These are phyloP conservation scores for Orychophragmus violaceus DNA, from an alignment of 345 rosid species.

Conservation along the genomic window DNA sequence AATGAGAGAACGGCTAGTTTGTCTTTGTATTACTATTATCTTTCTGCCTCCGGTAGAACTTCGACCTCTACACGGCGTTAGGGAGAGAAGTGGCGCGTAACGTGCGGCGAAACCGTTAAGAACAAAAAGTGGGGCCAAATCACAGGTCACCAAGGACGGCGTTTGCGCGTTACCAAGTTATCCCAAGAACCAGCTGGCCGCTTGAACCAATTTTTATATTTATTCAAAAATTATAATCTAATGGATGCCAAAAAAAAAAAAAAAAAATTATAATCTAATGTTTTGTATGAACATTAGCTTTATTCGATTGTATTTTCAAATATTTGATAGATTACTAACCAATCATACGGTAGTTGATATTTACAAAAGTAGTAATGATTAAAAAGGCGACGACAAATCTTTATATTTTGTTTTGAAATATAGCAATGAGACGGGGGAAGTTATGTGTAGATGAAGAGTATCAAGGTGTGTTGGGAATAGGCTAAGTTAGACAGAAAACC, in stretches of 20 bases:
- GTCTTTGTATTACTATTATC: neutral
- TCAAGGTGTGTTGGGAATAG: neutral
- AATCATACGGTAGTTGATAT: constrained; percentile 8
- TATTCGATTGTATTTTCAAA: constrained; percentile 9
- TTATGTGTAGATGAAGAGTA: neutral
- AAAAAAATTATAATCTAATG: neutral
- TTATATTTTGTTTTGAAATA: too few relatives aligned
- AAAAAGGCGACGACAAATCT: constrained; percentile 18
- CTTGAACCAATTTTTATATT: neutral
- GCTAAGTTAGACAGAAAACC: neutral
- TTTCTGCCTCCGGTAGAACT: neutral
- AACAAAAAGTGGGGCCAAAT: constrained; percentile 28
- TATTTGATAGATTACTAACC: constrained; percentile 25
- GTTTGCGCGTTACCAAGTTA: constrained; percentile 37
- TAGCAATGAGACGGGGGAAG: too few relatives aligned
- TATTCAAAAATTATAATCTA: neutral
- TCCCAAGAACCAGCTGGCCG: constrained; percentile 39
- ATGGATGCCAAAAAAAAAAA: too few relatives aligned
- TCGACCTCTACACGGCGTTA: constrained; percentile 14
- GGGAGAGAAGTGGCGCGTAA: constrained; percentile 10
- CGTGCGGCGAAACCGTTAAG: constrained; percentile 36
- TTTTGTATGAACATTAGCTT: neutral
- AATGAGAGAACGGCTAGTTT: constrained; percentile 28
- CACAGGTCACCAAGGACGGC: constrained; percentile 57
- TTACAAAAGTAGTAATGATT: constrained; percentile 8